These are phyloP conservation scores for Fagopyrum tataricum DNA, from an alignment of 148 eudicot species.

Conservation along the genomic window DNA sequence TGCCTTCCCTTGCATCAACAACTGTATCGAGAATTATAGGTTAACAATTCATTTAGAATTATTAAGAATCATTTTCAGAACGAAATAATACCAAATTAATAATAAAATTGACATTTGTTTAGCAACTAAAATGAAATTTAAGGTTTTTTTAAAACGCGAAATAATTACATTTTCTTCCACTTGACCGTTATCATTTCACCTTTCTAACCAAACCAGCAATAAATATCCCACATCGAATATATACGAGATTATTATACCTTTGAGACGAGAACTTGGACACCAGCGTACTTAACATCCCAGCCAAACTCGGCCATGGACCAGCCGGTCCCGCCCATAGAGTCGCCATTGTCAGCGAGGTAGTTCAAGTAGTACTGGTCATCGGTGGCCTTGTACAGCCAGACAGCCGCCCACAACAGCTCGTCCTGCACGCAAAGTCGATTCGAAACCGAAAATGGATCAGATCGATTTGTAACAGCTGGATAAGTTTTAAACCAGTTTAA, in stretches of 20 bases:
- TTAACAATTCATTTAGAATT: no score
- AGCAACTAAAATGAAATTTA: no score
- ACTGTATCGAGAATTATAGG: constrained; percentile 27
- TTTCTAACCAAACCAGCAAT: no score
- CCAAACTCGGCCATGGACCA: constrained; percentile 46
- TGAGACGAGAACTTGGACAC: constrained; percentile 54
- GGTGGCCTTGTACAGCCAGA: constrained; percentile 62
- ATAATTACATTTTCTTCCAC: no score
- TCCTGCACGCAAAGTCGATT: constrained; percentile 32
- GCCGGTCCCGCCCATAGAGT: constrained; percentile 18
- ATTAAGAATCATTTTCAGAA: no score
- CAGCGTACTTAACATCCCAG: constrained; percentile 70
- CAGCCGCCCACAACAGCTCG: constrained; percentile 69
- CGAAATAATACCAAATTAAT: no score
- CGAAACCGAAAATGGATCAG: not conserved
- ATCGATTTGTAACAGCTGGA: not conserved
- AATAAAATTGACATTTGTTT: no score
- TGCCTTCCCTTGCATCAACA: constrained; percentile 74
- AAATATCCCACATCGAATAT: not conserved
- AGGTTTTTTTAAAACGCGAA: no score
- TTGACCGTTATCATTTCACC: no score
- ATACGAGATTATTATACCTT: no score
- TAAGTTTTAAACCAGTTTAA: no score
- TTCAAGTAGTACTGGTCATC: constrained; percentile 27
- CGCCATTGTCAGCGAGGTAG: constrained; percentile 33